phyloP scores from a whole-genome alignment of 305 asterid genomes.

The Coffea humblotiana region DNA sequence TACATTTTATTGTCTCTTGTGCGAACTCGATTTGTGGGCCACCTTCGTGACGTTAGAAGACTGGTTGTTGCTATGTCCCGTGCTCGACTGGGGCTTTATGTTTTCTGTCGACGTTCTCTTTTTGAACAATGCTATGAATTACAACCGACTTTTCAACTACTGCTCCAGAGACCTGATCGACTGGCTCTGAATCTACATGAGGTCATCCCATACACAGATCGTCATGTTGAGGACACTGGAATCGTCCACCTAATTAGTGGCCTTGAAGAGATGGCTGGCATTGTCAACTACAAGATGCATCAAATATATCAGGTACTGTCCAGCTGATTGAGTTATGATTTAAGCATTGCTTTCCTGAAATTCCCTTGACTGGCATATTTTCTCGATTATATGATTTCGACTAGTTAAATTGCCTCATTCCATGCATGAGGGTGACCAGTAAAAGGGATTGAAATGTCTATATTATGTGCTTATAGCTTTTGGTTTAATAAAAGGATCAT shows the following conservation, averaged over 20 bases:
- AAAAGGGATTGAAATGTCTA: too few species aligned
- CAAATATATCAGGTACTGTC: constrained; percentile 66
- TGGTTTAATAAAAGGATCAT: too few species aligned
- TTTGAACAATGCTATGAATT: constrained; percentile 96
- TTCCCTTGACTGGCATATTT: not conserved
- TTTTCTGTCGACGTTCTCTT: constrained; percentile 86
- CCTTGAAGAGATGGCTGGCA: constrained; percentile 73
- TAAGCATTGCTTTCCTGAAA: not conserved
- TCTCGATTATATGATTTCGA: not conserved
- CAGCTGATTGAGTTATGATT: not conserved
- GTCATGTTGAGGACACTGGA: constrained; percentile 75
- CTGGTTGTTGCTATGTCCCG: constrained; percentile 99
- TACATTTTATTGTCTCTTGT: constrained; percentile 83
- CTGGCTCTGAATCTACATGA: constrained; percentile 76
- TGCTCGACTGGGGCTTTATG: constrained; percentile 93
- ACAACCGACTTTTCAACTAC: constrained; percentile 87
- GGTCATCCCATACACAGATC: constrained; percentile 59
- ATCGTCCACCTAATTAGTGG: constrained; percentile 57
- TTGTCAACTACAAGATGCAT: constrained; percentile 78
- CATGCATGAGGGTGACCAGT: too few species aligned
- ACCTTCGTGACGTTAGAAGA: constrained; percentile 97
- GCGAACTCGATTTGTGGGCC: constrained; percentile 96
- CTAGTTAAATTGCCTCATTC: too few species aligned
- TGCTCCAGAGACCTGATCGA: constrained; percentile 77
- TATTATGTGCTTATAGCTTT: too few species aligned